Evolutionary conservation across 352 stramenopile genomes (phyloP).

Genomic region (Phytophthora meadii): DNA sequence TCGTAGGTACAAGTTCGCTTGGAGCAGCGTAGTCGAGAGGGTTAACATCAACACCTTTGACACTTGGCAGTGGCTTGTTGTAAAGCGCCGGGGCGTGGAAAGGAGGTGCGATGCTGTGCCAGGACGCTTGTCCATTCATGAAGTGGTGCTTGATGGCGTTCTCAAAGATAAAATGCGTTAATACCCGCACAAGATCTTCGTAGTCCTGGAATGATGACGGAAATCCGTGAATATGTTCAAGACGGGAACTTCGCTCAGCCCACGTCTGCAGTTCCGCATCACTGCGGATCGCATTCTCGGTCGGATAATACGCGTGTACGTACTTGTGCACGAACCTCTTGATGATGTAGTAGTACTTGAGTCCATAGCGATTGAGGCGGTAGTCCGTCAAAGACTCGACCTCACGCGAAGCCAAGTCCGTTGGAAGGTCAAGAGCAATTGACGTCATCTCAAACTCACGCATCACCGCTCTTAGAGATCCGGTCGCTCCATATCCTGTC

Average conservation of each 20-base stretch:
- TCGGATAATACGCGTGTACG: slow-evolving; percentile 43
- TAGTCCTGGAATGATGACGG: slow-evolving; percentile 25
- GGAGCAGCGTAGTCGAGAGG: slow-evolving; percentile 56
- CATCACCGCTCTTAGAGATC: slow-evolving; percentile 38
- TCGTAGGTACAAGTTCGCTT: slow-evolving; percentile 24
- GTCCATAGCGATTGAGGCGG: slow-evolving; percentile 32
- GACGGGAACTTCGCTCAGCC: slow-evolving; percentile 29
- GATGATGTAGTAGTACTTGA: slow-evolving; percentile 40
- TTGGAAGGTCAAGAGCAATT: slow-evolving; percentile 25
- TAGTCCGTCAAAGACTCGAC: slow-evolving; percentile 33
- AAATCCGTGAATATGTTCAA: slow-evolving; percentile 46
- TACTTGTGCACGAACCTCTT: slow-evolving; percentile 49
- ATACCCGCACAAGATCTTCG: slow-evolving; percentile 25
- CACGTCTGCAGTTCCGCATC: slow-evolving; percentile 60
- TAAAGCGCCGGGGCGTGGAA: slow-evolving; percentile 39
- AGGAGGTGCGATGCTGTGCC: slow-evolving; percentile 43
- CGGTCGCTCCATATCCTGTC: slow-evolving; percentile 44
- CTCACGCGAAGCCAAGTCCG: slow-evolving; percentile 32
- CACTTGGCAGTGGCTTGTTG: slow-evolving; percentile 38
- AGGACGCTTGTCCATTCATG: slow-evolving; percentile 52
- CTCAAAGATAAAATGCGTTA: slow-evolving; percentile 52
- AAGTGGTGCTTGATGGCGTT: slow-evolving; percentile 50
- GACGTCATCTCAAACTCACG: slow-evolving; percentile 31
- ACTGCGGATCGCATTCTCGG: slow-evolving; percentile 20
- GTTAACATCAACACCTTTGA: slow-evolving; percentile 34